A percentile compares a stretch with the other conserved stretches of the same genome.
These are phyloP conservation scores for Uncinocarpus reesii DNA, from an alignment of 2,329 filamentous ascomycete genomes.

Conservation along the genomic window DNA sequence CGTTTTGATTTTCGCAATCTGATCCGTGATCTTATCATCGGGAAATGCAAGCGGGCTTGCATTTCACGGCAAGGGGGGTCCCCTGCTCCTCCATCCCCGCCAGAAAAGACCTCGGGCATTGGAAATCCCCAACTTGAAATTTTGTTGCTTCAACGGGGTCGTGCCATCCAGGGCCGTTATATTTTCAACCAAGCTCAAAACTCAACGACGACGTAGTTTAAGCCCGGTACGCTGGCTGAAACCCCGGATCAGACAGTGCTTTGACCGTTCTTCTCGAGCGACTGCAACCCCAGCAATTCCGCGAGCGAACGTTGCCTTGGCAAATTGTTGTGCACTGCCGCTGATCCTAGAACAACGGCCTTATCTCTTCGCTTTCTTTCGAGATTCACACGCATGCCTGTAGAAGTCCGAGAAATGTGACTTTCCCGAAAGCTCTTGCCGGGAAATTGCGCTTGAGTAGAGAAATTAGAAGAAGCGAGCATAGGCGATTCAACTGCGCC, in stretches of 20 bases:
- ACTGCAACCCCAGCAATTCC: neutral
- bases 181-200: too few relatives aligned
- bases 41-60: too few relatives aligned
- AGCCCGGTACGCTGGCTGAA: neutral
- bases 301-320: neutral
- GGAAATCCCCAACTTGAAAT: neutral
- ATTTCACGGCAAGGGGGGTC: neutral
- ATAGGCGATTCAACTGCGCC: neutral
- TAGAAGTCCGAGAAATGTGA: slow-evolving; percentile 1
- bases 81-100: neutral
- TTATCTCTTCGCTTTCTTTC: neutral
- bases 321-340: too few relatives aligned
- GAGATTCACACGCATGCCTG: neutral
- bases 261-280: neutral
- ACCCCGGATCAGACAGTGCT: neutral
- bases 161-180: neutral
- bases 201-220: too few relatives aligned
- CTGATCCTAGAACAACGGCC: neutral
- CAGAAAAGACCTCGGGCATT: neutral
- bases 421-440: slow-evolving; percentile 5
- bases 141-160: neutral
- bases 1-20: too few relatives aligned
- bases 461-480: neutral
- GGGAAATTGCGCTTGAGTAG: neutral
- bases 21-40: neutral